Evolutionary conservation across 805 yeast genomes (phyloP), one percentile per base, ranked within the genome.

Genomic region (Candida broadrunensis): DNA sequence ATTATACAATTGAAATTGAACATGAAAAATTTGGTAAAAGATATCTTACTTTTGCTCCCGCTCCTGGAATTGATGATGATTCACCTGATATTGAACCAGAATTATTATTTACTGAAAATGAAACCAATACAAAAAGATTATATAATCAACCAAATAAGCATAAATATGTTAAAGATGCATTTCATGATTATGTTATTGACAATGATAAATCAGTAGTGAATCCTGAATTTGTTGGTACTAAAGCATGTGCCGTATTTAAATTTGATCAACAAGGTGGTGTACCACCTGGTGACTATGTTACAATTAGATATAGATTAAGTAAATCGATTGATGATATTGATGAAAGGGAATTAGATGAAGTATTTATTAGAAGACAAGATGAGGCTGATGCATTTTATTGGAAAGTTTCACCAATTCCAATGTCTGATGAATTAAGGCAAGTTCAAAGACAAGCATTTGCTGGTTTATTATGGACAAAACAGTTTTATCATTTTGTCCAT

Each of bases 321-420:
- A 70, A 70, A 37, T 46, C 47, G 15, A 26, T 37, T 7, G 60
- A 63, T 62, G 78, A 71, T 7, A 65, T 87, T 42, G 87, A 86
- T 58, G 95, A 86, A 60, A 83, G 79, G 47, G 80, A 70, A 36
- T 82, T 88, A 50, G 97, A 89, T 62, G 63, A 72, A 24, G 61
- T 78, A 5, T 79, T 90, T 52, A 81, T 78, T 21, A 72, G 77
- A 35, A 81, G 96, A 57, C 82, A 82, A 54, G 84, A 79, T 47
- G 97, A 89, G 54, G 97, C 97, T 11, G 96, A 90, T 54, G 90
- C 88, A 38, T 89, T 89, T 61, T 89, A 89, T 66, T 87, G 91
- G 88, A 80, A 85, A 58, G 77, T 89, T 30, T 77, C 90, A 11
- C 97, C 97, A 4, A 63, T 88, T 55, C 96, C 96, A 31, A 75